Base-by-base conservation (phyloP, 192 early-diverging fungal genomes). In the Podila clonocystis region DNA sequence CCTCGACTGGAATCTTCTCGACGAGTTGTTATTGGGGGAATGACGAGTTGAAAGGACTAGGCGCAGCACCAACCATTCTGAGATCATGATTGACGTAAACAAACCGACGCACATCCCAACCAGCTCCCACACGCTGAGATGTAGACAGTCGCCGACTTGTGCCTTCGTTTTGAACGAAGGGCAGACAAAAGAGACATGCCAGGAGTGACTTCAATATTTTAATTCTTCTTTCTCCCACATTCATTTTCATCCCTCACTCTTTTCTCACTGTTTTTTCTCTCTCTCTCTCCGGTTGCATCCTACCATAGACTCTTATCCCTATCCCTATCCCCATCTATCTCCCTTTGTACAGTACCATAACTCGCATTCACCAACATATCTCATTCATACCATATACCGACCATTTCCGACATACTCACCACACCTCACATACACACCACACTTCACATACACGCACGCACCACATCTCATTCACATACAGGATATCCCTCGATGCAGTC, bases 401-500 rank as follows among this genome's bases (percentile, higher is more conserved):
- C 2, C n/a, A 7, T 55, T 26, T 9, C n/a, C 52, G 52, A 9
- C 26, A 55, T 55, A n/a, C 24, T 9, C 8, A 22, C 52, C 52
- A 55, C 41, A 0, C 9, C 34, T 1, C n/a, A 50, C 34, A 36
- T 55, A n/a, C 24, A 24, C 8, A 22, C 52, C 52, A 55, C 41
- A 0, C 9, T 9, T 1, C 9, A 36, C 34, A 8, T 6, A 4
- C 7, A 36, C 34, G 34, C 34, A 24, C 52, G 26, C 52, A 24
- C 52, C 20, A 24, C 52, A 55, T 26, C 26, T 55, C 52, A 22
- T 55, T 24, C 52, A 55, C 24, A n/a, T 26, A 55, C 52, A 55
- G 41, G 13, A 45, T 45, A 45, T 15, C 41, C n/a, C 52, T 55
- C 52, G 52, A 55, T 76, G 74, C 63, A 70, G 63, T 70, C 74